Base-by-base conservation (phyloP, 2,329 filamentous ascomycete species). In the Proliferodiscus dingleyae region DNA sequence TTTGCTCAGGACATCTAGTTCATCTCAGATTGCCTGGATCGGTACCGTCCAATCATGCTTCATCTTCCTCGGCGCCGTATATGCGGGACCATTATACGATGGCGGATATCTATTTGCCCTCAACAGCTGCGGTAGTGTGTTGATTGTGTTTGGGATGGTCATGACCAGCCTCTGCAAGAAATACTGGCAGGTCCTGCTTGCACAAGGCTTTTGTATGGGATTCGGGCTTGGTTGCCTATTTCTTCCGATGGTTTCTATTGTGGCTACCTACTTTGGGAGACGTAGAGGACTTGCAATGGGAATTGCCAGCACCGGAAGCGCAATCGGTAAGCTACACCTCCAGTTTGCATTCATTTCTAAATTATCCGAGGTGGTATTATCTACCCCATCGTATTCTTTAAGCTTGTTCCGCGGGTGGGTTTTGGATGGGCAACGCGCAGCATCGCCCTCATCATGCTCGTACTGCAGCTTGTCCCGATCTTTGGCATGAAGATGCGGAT, bases 41-140 rank as follows among this genome's bases (percentile, higher is more conserved):
- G 72, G 72, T 11, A 69, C 70, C 3, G 52, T 73, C 5, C 73
- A 76, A 42, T 62, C 62, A 1, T 71, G 69, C 32, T 57, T 77
- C 54, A 69, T 82, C 66, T 55, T 64, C 32, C 53, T 60, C 11
- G 52, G 72, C 54, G 79, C 81, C 0, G 77, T 79, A 0, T 55
- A 85, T 13, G 71, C 82, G 8, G 83, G 83, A 2, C 76, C 73
- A 26, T 32, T 82, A 0, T 84, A 73, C 53, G 83, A 87, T 56
- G 74, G 68, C 43, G 75, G 79, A 43, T 82, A 46, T 26, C 78
- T 82, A 0, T 71, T 73, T 16, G 71, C 66, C 32, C 63, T 85
- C 1, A 58, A 82, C 2, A 18, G 77, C 1, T 57, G 61, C 11
- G 78, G 79, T 15, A 72, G 68, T 0, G 62, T 81, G 39, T 57